Evolutionary conservation across 129 eudicot genomes (phyloP), one percentile per base, ranked within the genome.

Genomic region (Helichrysum umbraculigerum): DNA sequence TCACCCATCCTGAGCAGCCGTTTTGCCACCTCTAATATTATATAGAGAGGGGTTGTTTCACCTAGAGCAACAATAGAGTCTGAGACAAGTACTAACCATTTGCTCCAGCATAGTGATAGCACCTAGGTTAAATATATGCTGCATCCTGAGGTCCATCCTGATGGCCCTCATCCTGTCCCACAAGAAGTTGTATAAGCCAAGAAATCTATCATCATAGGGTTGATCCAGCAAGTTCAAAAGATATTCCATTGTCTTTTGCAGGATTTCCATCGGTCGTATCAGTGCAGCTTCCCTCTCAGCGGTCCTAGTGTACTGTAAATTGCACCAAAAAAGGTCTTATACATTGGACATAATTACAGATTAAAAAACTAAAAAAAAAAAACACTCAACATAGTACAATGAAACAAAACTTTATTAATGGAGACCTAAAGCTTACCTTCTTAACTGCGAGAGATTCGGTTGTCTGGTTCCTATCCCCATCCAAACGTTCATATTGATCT

Each of bases 111-210:
- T 87, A 56, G 81, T 87, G 66, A 94, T 91, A 39, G 99, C 96
- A 63, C 81, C 88, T 56, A 78, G 72, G 73, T 89, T 85, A 72
- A 94, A 91, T 14, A 94, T 91, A 79, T 94, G 99, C 68, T 94
- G 99, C 99, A 94, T 94, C 85, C 99, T 94, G 71, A 91, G 83
- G 71, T 94, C 99, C 97, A 94, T 94, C 69, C 99, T 90, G 61
- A 94, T 79, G n/a, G 99, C 99, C 78, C 99, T 79, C 97, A 91
- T 94, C 76, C 99, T 79, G 84, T 94, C 99, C 99, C 99, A 94
- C 76, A 91, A 83, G 81, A 94, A 94, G 83, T 94, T 94, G 76
- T 94, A 91, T 79, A 91, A 85, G 77, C 96, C 85, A 70, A 94
- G 97, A 79, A 94, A 89, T 32, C 74, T 87, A 33, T 86, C 99